Conservation (phyloP, 306 rosid species). For the Psophocarpus tetragonolobus region DNA sequence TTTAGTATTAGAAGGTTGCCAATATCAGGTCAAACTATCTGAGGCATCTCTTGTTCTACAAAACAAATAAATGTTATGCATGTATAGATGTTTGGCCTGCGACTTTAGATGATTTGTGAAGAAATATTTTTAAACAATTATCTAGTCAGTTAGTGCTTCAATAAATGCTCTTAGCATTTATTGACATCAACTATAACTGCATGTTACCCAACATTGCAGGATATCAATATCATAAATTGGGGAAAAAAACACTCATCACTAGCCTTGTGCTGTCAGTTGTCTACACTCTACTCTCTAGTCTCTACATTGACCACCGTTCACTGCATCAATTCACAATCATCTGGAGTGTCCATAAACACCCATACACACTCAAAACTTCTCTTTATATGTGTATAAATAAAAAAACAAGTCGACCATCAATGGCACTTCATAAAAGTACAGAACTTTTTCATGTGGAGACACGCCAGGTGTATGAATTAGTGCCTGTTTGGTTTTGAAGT, state of each 20-base stretch:
- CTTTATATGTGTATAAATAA: background rate
- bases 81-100: constrained; percentile 3
- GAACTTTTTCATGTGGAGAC: background rate
- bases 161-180: constrained; percentile 1
- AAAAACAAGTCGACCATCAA: constrained; percentile 6
- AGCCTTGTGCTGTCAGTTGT: background rate
- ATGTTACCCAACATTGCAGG: background rate
- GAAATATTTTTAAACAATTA: background rate
- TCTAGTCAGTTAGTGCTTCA: background rate
- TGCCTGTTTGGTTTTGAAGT: background rate
- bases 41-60: background rate
- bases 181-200: background rate
- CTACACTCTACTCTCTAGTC: too few relatives aligned
- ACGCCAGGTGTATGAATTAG: background rate
- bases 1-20: background rate
- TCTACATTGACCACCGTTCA: background rate
- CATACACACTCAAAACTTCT: background rate
- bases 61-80: background rate
- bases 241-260: background rate
- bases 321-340: background rate
- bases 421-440: background rate
- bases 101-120: background rate
- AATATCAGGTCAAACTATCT: background rate
- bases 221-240: background rate
- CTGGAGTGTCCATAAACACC: background rate